Evolutionary conservation across 352 stramenopile species (phyloP).

Genomic region (Globisporangium paroecandrum): DNA sequence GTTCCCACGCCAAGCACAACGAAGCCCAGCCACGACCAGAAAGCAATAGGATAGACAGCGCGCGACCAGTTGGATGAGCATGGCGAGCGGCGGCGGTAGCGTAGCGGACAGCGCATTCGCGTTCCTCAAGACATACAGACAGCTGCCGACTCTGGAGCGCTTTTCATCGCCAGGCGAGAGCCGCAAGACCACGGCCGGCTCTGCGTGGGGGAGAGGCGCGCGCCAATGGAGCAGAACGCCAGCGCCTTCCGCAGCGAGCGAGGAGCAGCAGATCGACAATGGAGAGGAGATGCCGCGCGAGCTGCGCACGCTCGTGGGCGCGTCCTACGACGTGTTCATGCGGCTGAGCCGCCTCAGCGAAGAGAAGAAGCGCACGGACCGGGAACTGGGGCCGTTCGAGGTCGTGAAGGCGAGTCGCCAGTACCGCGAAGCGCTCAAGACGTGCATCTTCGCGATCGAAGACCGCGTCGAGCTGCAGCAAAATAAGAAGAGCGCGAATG

Average conservation of each 20-base stretch:
- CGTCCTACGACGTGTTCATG: constrained; percentile 62
- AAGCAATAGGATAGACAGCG: not conserved
- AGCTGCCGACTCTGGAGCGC: constrained; percentile 6
- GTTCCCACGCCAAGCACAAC: not conserved
- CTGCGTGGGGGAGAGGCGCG: constrained; percentile 52
- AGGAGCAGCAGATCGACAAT: constrained; percentile 8
- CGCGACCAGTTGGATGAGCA: not conserved
- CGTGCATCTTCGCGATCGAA: constrained; percentile 62
- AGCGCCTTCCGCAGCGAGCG: not conserved
- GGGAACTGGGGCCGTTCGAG: constrained; percentile 27
- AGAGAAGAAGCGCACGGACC: constrained; percentile 12
- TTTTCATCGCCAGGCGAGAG: not conserved
- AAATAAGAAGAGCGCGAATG: not conserved
- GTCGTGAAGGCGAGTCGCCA: constrained; percentile 55
- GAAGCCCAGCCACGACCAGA: not conserved
- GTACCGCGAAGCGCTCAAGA: constrained; percentile 68
- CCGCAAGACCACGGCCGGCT: constrained; percentile 22
- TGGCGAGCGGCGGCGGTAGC: constrained; percentile 3
- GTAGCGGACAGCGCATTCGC: constrained; percentile 14
- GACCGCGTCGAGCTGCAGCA: constrained; percentile 36
- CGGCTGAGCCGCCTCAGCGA: constrained; percentile 22
- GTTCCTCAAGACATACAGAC: constrained; percentile 16
- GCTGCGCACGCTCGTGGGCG: constrained; percentile 49
- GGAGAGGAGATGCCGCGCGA: constrained; percentile 46
- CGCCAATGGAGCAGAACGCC: constrained; percentile 32